Conservation (phyloP, 163 green algal species). For the Scenedesmus sp. region DNA sequence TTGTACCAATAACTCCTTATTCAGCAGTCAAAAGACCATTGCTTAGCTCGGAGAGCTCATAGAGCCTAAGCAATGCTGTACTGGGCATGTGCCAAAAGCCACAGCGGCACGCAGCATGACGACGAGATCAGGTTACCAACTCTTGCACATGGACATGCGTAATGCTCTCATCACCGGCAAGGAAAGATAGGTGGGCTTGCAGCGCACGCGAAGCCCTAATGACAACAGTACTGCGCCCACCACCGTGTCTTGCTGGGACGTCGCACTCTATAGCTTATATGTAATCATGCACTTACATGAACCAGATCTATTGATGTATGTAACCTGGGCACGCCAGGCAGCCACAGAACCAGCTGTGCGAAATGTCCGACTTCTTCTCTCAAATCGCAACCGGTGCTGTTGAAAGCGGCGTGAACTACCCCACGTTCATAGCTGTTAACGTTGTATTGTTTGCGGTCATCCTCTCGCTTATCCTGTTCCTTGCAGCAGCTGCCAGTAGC, state of each 20-base stretch:
- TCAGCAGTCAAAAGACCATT: not conserved
- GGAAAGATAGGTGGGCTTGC: not conserved
- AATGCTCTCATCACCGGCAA: not conserved
- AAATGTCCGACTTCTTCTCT: constrained; percentile 17
- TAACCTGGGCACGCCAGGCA: not conserved
- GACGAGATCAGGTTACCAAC: not conserved
- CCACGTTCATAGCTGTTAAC: constrained; percentile 58
- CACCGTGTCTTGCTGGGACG: not conserved
- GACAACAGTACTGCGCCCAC: not conserved
- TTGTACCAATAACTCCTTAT: too few species aligned
- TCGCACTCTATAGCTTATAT: not conserved
- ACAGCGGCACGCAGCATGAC: not conserved
- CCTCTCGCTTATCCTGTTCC: constrained; percentile 45
- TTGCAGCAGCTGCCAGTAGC: constrained; percentile 35
- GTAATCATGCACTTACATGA: not conserved
- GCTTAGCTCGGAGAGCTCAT: not conserved
- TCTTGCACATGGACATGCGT: too few species aligned
- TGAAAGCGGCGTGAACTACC: constrained; percentile 46
- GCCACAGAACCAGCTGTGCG: not conserved
- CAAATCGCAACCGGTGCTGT: constrained; percentile 52
- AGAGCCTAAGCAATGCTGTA: too few species aligned
- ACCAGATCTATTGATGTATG: not conserved
- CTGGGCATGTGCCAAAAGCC: too few species aligned
- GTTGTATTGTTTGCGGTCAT: constrained; percentile 46
- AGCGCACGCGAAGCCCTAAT: not conserved